These are phyloP conservation scores for Periconia sp. DNA, from an alignment of 2,329 filamentous ascomycete genomes.

Conservation along the genomic window DNA sequence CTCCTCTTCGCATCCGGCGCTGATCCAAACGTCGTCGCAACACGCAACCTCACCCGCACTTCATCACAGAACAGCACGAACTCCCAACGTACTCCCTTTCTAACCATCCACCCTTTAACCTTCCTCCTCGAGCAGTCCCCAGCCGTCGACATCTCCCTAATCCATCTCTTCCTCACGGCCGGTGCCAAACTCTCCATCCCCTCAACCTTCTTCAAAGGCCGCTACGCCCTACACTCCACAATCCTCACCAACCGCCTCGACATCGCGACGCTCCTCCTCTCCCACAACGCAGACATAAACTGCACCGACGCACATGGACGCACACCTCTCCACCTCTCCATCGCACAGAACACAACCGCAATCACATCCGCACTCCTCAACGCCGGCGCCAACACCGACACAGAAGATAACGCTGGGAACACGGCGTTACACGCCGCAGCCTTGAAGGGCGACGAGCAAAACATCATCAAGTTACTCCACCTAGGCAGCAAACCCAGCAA, in stretches of 20 bases:
- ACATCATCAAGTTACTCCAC: constrained; percentile 17
- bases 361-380: constrained; percentile 21
- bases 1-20: constrained; percentile 17
- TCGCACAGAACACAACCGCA: constrained; percentile 21
- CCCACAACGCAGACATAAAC: constrained; percentile 18
- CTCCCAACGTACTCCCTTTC: constrained; percentile 9
- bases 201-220: constrained; percentile 24
- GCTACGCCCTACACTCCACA: constrained; percentile 31
- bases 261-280: constrained; percentile 25
- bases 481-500: constrained; percentile 19
- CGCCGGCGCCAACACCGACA: constrained; percentile 18
- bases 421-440: constrained; percentile 25
- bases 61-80: constrained; percentile 10
- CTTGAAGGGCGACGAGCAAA: constrained; percentile 13
- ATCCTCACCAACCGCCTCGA: constrained; percentile 26
- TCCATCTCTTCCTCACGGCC: constrained; percentile 22
- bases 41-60: constrained; percentile 10
- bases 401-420: constrained; percentile 19
- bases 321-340: constrained; percentile 26
- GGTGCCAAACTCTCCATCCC: constrained; percentile 20
- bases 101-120: constrained; percentile 20
- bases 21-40: constrained; percentile 22
- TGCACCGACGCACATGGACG: constrained; percentile 15
- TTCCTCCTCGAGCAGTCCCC: constrained; percentile 28
- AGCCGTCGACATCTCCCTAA: constrained; percentile 21